phyloP scores from a whole-genome alignment of 2,329 filamentous ascomycete species.

The Nigrospora osmanthi region DNA sequence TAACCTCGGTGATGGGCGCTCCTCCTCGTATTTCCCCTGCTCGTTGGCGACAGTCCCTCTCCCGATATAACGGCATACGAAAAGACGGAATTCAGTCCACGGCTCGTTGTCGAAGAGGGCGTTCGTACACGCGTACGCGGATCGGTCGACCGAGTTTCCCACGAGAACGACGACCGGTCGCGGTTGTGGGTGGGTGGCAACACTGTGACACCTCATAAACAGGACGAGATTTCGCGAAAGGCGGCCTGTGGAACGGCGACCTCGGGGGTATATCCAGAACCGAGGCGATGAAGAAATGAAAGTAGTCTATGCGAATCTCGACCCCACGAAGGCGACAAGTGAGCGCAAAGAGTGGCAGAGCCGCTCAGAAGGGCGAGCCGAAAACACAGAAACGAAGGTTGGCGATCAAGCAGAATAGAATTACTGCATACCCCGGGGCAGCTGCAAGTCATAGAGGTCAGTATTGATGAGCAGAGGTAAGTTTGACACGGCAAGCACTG shows the following conservation, averaged over 20 bases:
- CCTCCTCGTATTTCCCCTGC: neutral
- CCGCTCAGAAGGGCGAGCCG: neutral
- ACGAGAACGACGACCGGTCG: too few relatives aligned
- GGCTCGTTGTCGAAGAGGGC: neutral
- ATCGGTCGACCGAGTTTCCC: too few relatives aligned
- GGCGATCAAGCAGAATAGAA: neutral
- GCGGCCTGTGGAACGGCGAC: constrained; percentile 12
- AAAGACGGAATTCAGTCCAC: neutral
- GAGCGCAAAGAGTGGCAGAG: too few relatives aligned
- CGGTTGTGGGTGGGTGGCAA: too few relatives aligned
- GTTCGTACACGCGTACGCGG: neutral
- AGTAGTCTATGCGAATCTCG: constrained; percentile 11
- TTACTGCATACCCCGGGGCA: constrained; percentile 1
- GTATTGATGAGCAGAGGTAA: too few relatives aligned
- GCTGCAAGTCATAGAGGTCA: too few relatives aligned
- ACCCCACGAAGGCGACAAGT: too few relatives aligned
- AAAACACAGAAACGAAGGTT: neutral
- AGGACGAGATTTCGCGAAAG: constrained; percentile 1
- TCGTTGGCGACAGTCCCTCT: neutral
- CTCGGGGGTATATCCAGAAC: constrained; percentile 14
- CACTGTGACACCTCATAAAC: neutral
- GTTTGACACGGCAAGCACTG: too few relatives aligned
- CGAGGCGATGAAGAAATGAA: constrained; percentile 11
- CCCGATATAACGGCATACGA: neutral
- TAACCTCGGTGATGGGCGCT: constrained; percentile 3